phyloP scores from a whole-genome alignment of 208 protist species.

The Wallacemonas sp. region DNA sequence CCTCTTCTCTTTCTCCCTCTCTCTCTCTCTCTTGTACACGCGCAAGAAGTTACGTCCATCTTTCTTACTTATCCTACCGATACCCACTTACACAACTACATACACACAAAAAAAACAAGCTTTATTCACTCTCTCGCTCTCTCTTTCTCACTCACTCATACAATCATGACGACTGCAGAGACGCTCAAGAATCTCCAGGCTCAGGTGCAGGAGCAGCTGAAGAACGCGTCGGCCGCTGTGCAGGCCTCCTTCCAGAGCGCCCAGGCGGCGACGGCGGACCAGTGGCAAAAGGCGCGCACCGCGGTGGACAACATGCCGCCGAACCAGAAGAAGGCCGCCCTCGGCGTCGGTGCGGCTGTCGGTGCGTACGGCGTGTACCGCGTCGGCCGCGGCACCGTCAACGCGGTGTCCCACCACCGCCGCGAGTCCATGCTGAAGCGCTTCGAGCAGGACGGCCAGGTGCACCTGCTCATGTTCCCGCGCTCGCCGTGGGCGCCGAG shows the following conservation, averaged over 20 bases:
- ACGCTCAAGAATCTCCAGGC: constrained; percentile 5
- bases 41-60: background rate
- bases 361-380: constrained; percentile 9
- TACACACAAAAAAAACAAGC: constrained; percentile 8
- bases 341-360: constrained; percentile 7
- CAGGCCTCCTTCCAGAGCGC: constrained; percentile 9
- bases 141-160: background rate
- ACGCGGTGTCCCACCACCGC: constrained; percentile 3
- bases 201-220: constrained; percentile 6
- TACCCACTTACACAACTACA: background rate
- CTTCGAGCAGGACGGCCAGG: constrained; percentile 18
- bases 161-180: background rate
- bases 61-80: constrained; percentile 5
- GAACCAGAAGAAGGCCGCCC: constrained; percentile 19
- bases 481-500: constrained; percentile 20
- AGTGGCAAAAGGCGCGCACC: background rate
- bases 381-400: background rate
- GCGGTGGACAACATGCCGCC: constrained; percentile 10
- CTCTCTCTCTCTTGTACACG: background rate
- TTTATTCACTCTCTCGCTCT: background rate
- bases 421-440: constrained; percentile 13
- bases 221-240: constrained; percentile 6
- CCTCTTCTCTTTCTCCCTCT: constrained; percentile 11
- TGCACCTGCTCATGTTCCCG: constrained; percentile 31
- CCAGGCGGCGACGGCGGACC: background rate